Evolutionary conservation across 305 asterid species (phyloP).

Genomic region (Plantago rigida): DNA sequence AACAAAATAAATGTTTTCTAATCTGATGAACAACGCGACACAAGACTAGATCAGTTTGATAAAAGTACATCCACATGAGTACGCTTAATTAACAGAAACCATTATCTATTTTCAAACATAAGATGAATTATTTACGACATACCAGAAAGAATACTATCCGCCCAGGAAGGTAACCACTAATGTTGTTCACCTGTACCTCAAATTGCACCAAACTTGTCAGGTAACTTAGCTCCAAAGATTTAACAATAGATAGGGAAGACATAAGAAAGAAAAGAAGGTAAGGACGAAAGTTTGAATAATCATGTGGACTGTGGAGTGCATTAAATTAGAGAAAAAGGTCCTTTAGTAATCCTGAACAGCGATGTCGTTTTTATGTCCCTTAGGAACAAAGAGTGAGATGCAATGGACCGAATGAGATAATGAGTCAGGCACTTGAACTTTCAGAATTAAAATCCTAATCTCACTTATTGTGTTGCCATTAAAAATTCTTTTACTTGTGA

Average conservation of each 20-base stretch:
- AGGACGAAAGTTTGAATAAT: background rate
- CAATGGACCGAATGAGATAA: background rate
- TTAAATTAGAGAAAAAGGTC: slow-evolving; percentile 1
- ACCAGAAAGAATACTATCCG: slow-evolving; percentile 97
- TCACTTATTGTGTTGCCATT: background rate
- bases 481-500: background rate
- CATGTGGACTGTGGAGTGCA: background rate
- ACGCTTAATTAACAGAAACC: background rate
- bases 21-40: background rate
- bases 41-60: slow-evolving; percentile 1
- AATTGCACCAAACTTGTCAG: slow-evolving; percentile 14
- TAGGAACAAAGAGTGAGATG: background rate
- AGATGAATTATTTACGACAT: slow-evolving; percentile 27
- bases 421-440: background rate
- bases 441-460: background rate
- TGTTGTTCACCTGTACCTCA: slow-evolving; percentile 79
- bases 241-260: background rate
- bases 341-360: background rate
- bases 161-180: slow-evolving; percentile 97
- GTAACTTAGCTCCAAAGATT: background rate
- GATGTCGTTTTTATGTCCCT: background rate
- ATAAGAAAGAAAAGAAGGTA: slow-evolving; percentile 12
- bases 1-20: background rate
- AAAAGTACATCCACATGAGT: background rate
- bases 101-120: background rate